Evolutionary conservation across 345 rosid genomes (phyloP).

Genomic region (Pugionium dolabratum): DNA sequence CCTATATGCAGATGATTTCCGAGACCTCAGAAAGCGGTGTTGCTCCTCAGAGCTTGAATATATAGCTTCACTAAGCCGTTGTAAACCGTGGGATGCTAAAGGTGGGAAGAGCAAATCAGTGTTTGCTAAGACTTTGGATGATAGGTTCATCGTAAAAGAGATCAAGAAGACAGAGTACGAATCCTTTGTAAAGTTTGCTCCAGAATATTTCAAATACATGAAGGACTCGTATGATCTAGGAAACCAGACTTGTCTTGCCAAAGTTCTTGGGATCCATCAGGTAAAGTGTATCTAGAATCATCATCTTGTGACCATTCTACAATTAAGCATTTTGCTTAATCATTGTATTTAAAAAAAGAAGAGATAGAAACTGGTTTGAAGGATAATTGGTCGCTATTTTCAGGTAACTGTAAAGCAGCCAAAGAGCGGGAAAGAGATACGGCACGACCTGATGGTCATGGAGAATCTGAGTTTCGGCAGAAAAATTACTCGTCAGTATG

Average conservation of each 20-base stretch:
- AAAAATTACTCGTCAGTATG: constrained; percentile 78
- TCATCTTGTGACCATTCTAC: constrained; percentile 4
- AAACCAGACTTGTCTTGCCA: constrained; percentile 94
- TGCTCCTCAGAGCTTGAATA: constrained; percentile 81
- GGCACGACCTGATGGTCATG: constrained; percentile 95
- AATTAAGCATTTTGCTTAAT: background rate
- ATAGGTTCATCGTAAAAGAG: constrained; percentile 88
- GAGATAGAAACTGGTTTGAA: constrained; percentile 6
- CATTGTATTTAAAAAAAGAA: background rate
- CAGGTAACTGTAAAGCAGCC: constrained; percentile 80
- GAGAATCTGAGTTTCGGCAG: constrained; percentile 86
- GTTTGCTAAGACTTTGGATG: constrained; percentile 87
- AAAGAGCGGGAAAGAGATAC: constrained; percentile 77
- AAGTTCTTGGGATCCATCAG: constrained; percentile 96
- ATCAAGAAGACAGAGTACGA: constrained; percentile 90
- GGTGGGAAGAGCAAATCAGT: constrained; percentile 94
- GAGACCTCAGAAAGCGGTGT: constrained; percentile 64
- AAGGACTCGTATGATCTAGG: constrained; percentile 63
- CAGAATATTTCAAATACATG: constrained; percentile 83
- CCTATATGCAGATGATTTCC: constrained; percentile 72
- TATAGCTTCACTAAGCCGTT: constrained; percentile 84
- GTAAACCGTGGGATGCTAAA: constrained; percentile 91
- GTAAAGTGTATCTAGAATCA: constrained; percentile 37
- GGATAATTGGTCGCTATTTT: constrained; percentile 22
- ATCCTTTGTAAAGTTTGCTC: constrained; percentile 83